Conservation (phyloP, 805 yeast genomes). For the Metschnikowia similis region DNA sequence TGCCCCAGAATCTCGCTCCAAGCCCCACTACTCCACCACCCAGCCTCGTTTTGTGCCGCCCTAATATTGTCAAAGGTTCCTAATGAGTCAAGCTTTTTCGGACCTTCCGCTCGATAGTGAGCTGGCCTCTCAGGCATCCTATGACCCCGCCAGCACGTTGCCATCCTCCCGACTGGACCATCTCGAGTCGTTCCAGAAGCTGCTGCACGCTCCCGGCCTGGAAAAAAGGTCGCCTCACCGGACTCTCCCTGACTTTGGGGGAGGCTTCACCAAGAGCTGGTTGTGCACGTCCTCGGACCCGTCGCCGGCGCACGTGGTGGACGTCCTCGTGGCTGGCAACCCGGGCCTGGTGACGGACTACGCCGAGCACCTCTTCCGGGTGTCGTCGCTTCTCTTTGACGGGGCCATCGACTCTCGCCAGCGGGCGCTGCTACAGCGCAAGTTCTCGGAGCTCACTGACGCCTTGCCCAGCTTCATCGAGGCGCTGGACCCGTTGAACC, state of each 20-base stretch:
- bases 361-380: constrained; percentile 33
- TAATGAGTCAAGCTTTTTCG: constrained; percentile 10
- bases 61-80: neutral
- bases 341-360: constrained; percentile 35
- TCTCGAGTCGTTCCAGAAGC: neutral
- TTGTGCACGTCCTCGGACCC: neutral
- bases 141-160: constrained; percentile 1
- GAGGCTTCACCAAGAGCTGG: constrained; percentile 10
- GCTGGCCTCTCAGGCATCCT: constrained; percentile 9
- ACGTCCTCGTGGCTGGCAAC: constrained; percentile 22
- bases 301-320: constrained; percentile 22
- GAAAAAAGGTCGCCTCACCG: neutral
- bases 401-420: constrained; percentile 14
- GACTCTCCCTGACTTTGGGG: neutral
- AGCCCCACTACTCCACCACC: neutral
- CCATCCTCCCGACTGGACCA: constrained; percentile 3
- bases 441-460: constrained; percentile 23
- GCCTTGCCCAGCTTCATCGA: constrained; percentile 21
- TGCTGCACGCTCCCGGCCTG: neutral
- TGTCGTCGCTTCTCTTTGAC: constrained; percentile 24
- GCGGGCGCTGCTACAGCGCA: constrained; percentile 18
- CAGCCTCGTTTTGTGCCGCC: neutral
- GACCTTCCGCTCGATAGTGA: constrained; percentile 7
- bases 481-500: constrained; percentile 24
- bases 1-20: neutral